Conservation (phyloP, 2,329 filamentous ascomycete genomes). For the Ceratocystis papillata region DNA sequence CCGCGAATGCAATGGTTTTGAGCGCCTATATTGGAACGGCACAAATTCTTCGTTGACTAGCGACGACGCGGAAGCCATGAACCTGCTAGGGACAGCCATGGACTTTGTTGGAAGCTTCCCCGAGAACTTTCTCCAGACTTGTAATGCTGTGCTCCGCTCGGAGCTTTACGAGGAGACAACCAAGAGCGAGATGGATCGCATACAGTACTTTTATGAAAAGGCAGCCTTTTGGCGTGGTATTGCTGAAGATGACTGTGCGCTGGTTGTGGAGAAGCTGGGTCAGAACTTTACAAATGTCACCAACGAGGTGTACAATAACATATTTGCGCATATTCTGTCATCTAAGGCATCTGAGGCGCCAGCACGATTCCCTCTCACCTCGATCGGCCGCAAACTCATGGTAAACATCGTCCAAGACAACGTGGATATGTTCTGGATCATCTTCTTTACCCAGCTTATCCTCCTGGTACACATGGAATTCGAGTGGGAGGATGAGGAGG, state of each 20-base stretch:
- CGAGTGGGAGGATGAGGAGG: slow-evolving; percentile 63
- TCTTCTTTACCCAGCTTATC: slow-evolving; percentile 72
- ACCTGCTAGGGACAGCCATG: slow-evolving; percentile 57
- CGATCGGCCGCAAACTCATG: slow-evolving; percentile 64
- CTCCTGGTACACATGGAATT: slow-evolving; percentile 79
- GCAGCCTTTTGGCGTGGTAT: slow-evolving; percentile 69
- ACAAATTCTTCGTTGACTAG: slow-evolving; percentile 35
- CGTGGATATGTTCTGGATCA: slow-evolving; percentile 57
- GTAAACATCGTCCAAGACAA: slow-evolving; percentile 71
- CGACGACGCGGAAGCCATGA: slow-evolving; percentile 44
- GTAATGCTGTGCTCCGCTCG: slow-evolving; percentile 54
- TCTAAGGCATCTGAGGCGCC: slow-evolving; percentile 31
- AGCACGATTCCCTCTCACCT: slow-evolving; percentile 48
- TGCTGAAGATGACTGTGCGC: slow-evolving; percentile 66
- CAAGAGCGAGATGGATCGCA: slow-evolving; percentile 58
- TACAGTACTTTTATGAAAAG: slow-evolving; percentile 67
- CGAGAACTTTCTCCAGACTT: slow-evolving; percentile 56
- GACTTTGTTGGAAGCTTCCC: slow-evolving; percentile 61
- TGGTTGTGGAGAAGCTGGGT: slow-evolving; percentile 58
- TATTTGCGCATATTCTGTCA: slow-evolving; percentile 34
- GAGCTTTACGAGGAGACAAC: slow-evolving; percentile 67
- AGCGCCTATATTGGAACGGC: slow-evolving; percentile 52
- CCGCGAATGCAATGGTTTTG: slow-evolving; percentile 65
- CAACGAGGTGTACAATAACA: slow-evolving; percentile 43
- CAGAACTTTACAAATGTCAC: slow-evolving; percentile 51